These are phyloP conservation scores for Fraxinus floribunda DNA, from an alignment of 305 asterid genomes.

Conservation along the genomic window DNA sequence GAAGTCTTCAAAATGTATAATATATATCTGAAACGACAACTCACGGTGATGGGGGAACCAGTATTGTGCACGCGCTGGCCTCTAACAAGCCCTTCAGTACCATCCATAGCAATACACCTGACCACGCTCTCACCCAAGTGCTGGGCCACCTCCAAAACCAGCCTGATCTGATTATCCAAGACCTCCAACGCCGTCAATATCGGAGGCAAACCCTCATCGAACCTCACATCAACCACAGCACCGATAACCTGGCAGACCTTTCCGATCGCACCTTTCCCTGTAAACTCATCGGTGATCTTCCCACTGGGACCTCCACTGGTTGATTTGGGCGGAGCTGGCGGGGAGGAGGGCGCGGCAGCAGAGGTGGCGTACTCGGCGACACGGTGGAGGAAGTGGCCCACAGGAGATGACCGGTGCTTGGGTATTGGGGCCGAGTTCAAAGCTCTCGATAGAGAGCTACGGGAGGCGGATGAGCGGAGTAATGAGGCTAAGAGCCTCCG, in stretches of 20 bases:
- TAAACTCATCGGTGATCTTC: background rate
- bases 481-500: slow-evolving; percentile 90
- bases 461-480: slow-evolving; percentile 63
- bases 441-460: slow-evolving; percentile 47
- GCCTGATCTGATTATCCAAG: slow-evolving; percentile 84
- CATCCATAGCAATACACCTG: slow-evolving; percentile 98
- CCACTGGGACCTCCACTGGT: slow-evolving; percentile 24
- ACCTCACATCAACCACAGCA: background rate
- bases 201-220: slow-evolving; percentile 75
- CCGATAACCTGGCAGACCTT: background rate
- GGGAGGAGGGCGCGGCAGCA: slow-evolving; percentile 45
- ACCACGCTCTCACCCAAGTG: slow-evolving; percentile 93
- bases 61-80: slow-evolving; percentile 94
- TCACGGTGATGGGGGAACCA: slow-evolving; percentile 92
- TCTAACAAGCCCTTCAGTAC: slow-evolving; percentile 92
- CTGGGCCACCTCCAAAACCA: slow-evolving; percentile 92
- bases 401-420: slow-evolving; percentile 49
- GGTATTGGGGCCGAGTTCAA: slow-evolving; percentile 49
- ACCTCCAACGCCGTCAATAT: slow-evolving; percentile 90
- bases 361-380: slow-evolving; percentile 68
- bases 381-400: slow-evolving; percentile 67
- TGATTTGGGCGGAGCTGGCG: slow-evolving; percentile 28
- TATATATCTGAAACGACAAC: slow-evolving; percentile 20
- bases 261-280: background rate
- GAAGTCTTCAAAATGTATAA: background rate